Base-by-base conservation (phyloP, 164 flowering plant genomes). In the Vitis rotundifolia region DNA sequence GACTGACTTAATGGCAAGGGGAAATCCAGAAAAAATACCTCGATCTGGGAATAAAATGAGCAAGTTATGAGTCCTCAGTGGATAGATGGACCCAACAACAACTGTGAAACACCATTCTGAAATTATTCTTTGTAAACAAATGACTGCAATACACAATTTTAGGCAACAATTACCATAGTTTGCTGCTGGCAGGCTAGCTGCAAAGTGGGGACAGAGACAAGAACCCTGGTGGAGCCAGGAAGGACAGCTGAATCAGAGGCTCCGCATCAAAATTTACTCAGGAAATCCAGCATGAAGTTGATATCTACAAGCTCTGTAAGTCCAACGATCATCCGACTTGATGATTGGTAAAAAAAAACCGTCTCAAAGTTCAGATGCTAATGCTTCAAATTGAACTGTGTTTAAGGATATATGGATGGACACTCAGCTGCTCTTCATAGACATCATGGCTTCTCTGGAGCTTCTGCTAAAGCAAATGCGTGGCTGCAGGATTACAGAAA, bases 391-490 rank as follows among this genome's bases (percentile, higher is more conserved):
- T 37, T 72, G 61, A 64, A 63, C 49, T 68, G 9, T 75, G 64
- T 22, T 72, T 18, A 66, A 88, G 94, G 88, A 83, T 76, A 47
- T 84, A 16, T 81, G 81, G 83, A 82, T 80, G 79, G 95, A 91
- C 16, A 88, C 92, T 57, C 88, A 71, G 49, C 69, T 88, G 73
- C 87, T 88, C 49, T 84, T 78, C 73, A 67, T 77, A 44, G 95
- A 90, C 68, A 73, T 86, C 5, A 73, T 71, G 64, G 69, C 69
- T 26, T 69, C 87, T 56, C 7, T 78, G 52, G 71, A 73, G 61
- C 69, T 87, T 18, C 67, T 84, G 11, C 29, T 62, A 37, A 85
- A 84, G 77, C 73, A 79, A 70, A 49, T 86, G 61, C 71, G 71
- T 0, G 85, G 95, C 52, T 73, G 70, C 51, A 73, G 71, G 68